A percentile compares a stretch with the other conserved stretches of the same genome.
Conservation (phyloP, 441 rosid genomes). For the Erysimum pusillum region DNA sequence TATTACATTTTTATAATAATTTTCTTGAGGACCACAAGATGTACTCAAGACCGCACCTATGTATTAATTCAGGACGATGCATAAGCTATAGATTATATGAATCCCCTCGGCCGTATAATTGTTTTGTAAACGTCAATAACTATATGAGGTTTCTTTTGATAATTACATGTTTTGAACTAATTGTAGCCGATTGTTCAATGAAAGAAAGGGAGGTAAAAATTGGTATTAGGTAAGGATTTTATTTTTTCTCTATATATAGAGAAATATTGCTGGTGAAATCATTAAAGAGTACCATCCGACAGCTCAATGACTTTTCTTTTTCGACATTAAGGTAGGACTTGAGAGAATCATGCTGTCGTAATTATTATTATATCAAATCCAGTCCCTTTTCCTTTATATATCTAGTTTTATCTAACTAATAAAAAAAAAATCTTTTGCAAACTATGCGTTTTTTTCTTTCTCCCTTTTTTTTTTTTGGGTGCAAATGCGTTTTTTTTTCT, state of each 20-base stretch:
- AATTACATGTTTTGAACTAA: conserved; percentile 18
- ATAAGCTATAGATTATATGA: not conserved
- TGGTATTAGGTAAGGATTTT: conserved; percentile 34
- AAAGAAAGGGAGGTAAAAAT: conserved; percentile 16
- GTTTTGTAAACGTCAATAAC: conserved; percentile 23
- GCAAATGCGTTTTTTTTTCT: not conserved
- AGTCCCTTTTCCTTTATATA: not conserved
- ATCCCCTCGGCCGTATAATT: conserved; percentile 6
- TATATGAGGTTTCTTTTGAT: conserved; percentile 38
- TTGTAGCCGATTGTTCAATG: conserved; percentile 13
- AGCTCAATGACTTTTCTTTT: conserved; percentile 50
- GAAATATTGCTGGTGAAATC: conserved; percentile 43
- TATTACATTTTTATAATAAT: conserved; percentile 2
- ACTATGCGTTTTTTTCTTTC: not conserved
- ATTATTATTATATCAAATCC: conserved; percentile 40
- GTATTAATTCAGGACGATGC: conserved; percentile 9
- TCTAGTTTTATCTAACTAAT: conserved; percentile 2
- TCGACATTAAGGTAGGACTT: conserved; percentile 45
- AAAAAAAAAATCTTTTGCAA: not conserved
- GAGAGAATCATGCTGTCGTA: conserved; percentile 43
- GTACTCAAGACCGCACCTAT: conserved; percentile 3
- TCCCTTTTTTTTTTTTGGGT: too few species aligned
- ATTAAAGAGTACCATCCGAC: conserved; percentile 50
- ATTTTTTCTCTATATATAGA: not conserved
- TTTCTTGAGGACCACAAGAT: conserved; percentile 31